Evolutionary conservation across 768 basidiomycete genomes (phyloP).

Genomic region (Boletus reticuloceps): DNA sequence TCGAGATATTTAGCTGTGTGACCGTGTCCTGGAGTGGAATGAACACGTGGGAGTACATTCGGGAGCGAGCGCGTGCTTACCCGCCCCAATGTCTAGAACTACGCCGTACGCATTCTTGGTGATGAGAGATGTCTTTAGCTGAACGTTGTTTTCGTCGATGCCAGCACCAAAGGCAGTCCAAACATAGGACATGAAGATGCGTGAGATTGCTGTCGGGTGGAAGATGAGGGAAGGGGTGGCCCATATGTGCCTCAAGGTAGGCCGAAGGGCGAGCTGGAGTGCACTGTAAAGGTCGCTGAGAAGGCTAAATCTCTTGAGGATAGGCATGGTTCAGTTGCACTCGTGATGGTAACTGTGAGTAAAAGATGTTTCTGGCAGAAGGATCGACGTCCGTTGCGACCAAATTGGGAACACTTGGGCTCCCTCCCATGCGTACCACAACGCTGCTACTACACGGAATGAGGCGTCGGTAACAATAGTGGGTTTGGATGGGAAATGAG

Average conservation of each 20-base stretch:
- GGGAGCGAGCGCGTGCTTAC: conserved; percentile 29
- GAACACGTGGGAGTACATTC: not conserved
- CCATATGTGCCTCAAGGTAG: conserved; percentile 47
- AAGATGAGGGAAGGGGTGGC: conserved; percentile 44
- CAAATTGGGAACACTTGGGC: conserved; percentile 1
- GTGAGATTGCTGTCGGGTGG: conserved; percentile 44
- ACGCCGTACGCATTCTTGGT: conserved; percentile 53
- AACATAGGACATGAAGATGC: conserved; percentile 55
- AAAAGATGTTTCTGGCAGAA: too few species aligned
- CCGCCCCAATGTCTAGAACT: conserved; percentile 69
- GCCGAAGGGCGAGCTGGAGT: conserved; percentile 34
- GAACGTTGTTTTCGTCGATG: conserved; percentile 41
- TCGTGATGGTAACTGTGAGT: not conserved
- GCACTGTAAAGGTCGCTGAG: conserved; percentile 42
- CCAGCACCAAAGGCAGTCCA: conserved; percentile 52
- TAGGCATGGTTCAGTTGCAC: conserved; percentile 7
- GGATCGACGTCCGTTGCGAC: not conserved
- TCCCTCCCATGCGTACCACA: not conserved
- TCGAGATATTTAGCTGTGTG: conserved; percentile 65
- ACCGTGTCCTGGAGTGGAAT: conserved; percentile 50
- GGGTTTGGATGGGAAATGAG: not conserved
- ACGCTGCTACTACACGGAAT: too few species aligned
- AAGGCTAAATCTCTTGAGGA: conserved; percentile 31
- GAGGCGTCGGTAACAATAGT: too few species aligned
- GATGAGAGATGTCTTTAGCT: conserved; percentile 48